phyloP scores from a whole-genome alignment of 73 alveolate genomes.

The Diophrys sp. region DNA sequence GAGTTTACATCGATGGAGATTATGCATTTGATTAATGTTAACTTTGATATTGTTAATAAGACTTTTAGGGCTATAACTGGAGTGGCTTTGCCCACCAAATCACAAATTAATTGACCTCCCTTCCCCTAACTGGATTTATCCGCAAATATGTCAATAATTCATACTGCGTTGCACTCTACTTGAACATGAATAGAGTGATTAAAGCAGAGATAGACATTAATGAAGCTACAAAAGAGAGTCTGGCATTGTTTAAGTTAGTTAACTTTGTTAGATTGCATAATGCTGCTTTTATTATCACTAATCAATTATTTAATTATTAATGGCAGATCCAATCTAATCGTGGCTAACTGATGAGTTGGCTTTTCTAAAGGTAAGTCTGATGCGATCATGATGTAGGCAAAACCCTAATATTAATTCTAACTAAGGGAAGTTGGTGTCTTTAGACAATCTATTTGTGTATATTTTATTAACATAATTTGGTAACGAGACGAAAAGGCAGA shows the following conservation, averaged over 20 bases:
- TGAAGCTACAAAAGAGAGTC: conserved; percentile 46
- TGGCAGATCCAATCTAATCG: no score
- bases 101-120: conserved; percentile 37
- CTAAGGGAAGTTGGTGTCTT: no score
- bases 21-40: conserved; percentile 22
- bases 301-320: no score
- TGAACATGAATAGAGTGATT: conserved; percentile 61
- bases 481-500: no score
- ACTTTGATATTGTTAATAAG: conserved; percentile 43
- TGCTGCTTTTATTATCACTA: conserved; percentile 4
- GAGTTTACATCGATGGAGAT: conserved; percentile 41
- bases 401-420: no score
- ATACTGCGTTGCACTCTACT: conserved; percentile 42
- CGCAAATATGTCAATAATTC: conserved; percentile 47
- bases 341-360: no score
- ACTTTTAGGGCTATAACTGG: conserved; percentile 29
- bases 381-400: no score
- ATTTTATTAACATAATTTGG: no score
- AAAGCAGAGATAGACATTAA: conserved; percentile 59
- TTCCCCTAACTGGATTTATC: conserved; percentile 43
- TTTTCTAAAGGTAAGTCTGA: no score
- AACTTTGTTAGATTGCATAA: conserved; percentile 27
- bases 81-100: conserved; percentile 31
- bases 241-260: conserved; percentile 28
- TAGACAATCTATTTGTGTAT: no score